A percentile compares a stretch with the other conserved stretches of the same genome.
Conservation (phyloP, 2,329 filamentous ascomycete genomes). For the Pseudogymnoascus sp. region DNA sequence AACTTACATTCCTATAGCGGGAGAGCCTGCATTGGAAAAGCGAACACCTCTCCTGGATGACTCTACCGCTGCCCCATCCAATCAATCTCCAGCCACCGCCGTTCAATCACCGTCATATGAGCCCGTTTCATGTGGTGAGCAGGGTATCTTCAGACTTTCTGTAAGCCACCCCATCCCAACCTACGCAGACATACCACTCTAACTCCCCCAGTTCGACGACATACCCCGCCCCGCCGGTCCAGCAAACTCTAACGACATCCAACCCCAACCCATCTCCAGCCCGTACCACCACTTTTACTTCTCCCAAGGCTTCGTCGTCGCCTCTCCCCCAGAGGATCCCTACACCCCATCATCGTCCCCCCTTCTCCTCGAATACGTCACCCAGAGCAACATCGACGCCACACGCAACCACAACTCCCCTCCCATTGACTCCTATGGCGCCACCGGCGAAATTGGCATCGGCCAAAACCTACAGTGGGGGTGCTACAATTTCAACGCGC, state of each 20-base stretch:
- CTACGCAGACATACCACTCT: not conserved
- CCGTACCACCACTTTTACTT: conserved; percentile 30
- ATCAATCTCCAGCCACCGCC: no score
- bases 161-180: conserved; percentile 15
- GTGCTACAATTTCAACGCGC: conserved; percentile 31
- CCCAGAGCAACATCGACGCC: conserved; percentile 17
- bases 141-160: conserved; percentile 22
- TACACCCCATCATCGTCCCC: conserved; percentile 26
- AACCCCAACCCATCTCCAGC: conserved; percentile 24
- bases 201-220: conserved; percentile 24
- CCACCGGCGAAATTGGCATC: not conserved
- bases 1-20: not conserved
- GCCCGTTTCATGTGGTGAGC: conserved; percentile 18
- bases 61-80: not conserved
- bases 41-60: not conserved
- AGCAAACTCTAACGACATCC: conserved; percentile 14
- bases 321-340: conserved; percentile 24
- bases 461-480: conserved; percentile 22
- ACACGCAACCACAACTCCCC: not conserved
- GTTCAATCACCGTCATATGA: not conserved
- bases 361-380: conserved; percentile 26
- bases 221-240: conserved; percentile 21
- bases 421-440: not conserved
- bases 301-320: conserved; percentile 29
- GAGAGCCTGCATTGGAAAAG: not conserved